Evolutionary conservation across 768 basidiomycete genomes (phyloP).

Genomic region (Naganishia vishniacii): DNA sequence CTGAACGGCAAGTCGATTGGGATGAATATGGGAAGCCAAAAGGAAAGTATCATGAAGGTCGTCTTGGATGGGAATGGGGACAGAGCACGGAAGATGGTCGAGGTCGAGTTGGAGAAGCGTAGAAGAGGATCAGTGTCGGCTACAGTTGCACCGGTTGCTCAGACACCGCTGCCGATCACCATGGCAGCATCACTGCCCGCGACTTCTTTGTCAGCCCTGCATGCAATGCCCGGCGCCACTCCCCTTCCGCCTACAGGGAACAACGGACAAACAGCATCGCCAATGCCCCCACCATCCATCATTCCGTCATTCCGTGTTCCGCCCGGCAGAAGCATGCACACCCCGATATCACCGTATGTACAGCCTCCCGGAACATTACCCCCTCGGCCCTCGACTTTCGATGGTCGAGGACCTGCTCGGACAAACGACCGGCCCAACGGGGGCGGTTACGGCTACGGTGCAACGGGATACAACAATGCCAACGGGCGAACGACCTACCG

Average conservation of each 20-base stretch:
- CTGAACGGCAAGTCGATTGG: constrained; percentile 64
- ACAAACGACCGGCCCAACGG: constrained; percentile 8
- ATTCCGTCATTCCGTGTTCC: neutral
- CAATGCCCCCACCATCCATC: constrained; percentile 1
- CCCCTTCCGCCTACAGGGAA: neutral
- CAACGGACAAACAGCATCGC: neutral
- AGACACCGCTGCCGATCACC: neutral
- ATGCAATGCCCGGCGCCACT: neutral
- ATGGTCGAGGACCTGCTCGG: neutral
- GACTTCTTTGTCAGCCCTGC: neutral
- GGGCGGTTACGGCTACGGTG: neutral
- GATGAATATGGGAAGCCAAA: constrained; percentile 20
- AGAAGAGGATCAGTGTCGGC: constrained; percentile 46
- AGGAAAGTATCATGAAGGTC: constrained; percentile 58
- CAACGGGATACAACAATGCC: neutral
- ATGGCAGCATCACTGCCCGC: neutral
- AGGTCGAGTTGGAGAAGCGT: constrained; percentile 56
- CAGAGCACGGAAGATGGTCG: constrained; percentile 61
- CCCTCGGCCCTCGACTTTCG: too few species aligned
- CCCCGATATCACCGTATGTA: too few species aligned
- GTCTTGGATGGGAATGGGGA: constrained; percentile 73
- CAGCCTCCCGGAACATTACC: neutral
- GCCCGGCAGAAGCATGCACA: too few species aligned
- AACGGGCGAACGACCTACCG: neutral
- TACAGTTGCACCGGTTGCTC: neutral